phyloP scores from a whole-genome alignment of 306 rosid genomes.

The Trifolium repens region DNA sequence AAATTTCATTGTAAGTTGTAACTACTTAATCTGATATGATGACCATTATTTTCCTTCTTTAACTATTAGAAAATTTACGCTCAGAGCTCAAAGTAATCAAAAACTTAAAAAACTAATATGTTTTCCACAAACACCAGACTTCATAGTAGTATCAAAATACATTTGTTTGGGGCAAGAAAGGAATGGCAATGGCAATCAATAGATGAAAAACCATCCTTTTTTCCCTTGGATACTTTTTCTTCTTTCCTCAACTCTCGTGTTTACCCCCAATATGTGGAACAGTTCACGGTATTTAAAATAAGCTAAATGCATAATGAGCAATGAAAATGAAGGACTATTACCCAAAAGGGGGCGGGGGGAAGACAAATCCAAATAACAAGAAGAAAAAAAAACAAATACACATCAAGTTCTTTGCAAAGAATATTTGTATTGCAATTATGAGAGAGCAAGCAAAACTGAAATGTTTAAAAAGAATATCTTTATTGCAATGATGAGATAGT shows the following conservation, averaged over 20 bases:
- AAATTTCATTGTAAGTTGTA: slow-evolving; percentile 38
- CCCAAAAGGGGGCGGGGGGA: no score
- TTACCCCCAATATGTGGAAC: slow-evolving; percentile 14
- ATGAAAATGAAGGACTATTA: slow-evolving; percentile 19
- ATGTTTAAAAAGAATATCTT: slow-evolving; percentile 31
- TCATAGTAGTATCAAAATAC: not conserved
- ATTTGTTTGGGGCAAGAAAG: not conserved
- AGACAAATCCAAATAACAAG: no score
- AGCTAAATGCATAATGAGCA: slow-evolving; percentile 21
- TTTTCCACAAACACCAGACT: slow-evolving; percentile 25
- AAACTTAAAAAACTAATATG: not conserved
- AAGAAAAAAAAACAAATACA: no score
- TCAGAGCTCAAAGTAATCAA: slow-evolving; percentile 27
- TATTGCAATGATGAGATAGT: slow-evolving; percentile 9
- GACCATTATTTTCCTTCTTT: slow-evolving; percentile 16
- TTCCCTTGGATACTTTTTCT: slow-evolving; percentile 1
- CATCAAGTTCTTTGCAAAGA: no score
- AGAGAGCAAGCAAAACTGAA: slow-evolving; percentile 26
- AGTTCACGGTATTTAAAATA: slow-evolving; percentile 6
- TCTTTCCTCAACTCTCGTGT: slow-evolving; percentile 15
- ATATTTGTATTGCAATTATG: no score
- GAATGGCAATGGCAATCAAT: not conserved
- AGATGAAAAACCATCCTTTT: slow-evolving; percentile 28
- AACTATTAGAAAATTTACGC: slow-evolving; percentile 17
- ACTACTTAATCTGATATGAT: slow-evolving; percentile 12